Base-by-base conservation (phyloP, 495 filamentous ascomycete genomes). In the Penicillium cinerascens region DNA sequence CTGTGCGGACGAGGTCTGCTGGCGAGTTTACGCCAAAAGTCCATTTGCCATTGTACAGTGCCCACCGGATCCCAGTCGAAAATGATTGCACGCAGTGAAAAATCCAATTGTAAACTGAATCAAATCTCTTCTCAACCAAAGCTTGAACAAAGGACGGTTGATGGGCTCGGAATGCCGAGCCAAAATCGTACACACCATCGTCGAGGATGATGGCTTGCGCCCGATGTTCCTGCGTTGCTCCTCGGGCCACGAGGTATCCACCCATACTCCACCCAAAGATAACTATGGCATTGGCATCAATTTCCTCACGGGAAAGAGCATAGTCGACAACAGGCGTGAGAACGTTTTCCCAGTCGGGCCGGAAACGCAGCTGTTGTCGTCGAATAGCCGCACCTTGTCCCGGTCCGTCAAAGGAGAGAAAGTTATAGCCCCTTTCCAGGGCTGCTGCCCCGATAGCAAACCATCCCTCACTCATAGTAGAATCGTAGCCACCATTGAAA, bases 201-300 rank as follows among this genome's bases (percentile, higher is more conserved):
- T 67, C 54, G 16, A 63, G 52, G 17, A 76, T 44, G 9, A 72
- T 55, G 21, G 73, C 74, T 1, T 51, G 57, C 6, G 72, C 51
- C 0, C 74, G 69, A 47, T 65, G 71, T 44, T 78, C 74, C 42
- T 67, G 65, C 0, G 69, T 66, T 15, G 73, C 72, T 17, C 64
- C 72, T 17, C 68, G 60, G 6, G 64, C 56, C 11, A 56, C 58
- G 9, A 84, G 61, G 59, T 82, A 86, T 1, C 82, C 82, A 4
- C 82, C 82, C 47, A 73, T 84, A 11, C 70, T 76, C 81, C 78
- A 83, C 0, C 82, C 82, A 69, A 76, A 82, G 42, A 85, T 79
- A 1, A 69, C 78, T 22, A 86, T 79, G 29, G 77, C 65, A 38
- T 65, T 58, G 15, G 57, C 52, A 51, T 85, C 78, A 41, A 85